Evolutionary conservation across 1,284 basidiomycete genomes (phyloP), one percentile per base, ranked within the genome.

Genomic region (Hypsizygus ulmarius): DNA sequence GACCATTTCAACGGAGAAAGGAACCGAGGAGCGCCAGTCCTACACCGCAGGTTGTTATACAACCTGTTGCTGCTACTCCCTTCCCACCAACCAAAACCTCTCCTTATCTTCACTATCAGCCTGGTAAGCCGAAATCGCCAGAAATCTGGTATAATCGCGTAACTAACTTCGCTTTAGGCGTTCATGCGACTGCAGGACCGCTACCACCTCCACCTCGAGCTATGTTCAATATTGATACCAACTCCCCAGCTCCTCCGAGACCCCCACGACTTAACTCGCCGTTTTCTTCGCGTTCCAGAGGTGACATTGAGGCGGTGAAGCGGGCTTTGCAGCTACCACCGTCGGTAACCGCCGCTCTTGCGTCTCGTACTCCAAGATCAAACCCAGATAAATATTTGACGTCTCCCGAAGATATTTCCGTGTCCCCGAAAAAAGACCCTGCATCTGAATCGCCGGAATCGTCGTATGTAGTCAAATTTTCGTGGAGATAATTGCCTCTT

Each of bases 181-280:
- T 83, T 4, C 82, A 88, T 64, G 72, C 85, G 5, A 86, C 75
- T 14, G 84, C 85, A 34, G 83, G 86, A 1, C 84, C 87, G 35
- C 71, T 86, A 53, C 85, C 86, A 33, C 77, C 79, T 28, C 84
- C 84, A 19, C 82, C 84, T 5, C 71, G 79, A 50, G 72, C 79
- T 21, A 63, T 73, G 49, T 75, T 81, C 50, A 71, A 69, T 50
- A 70, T 79, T 25, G 68, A 75, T 63, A 16, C 68, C 43, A 58
- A 59, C 18, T 55, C 66, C 12, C 70, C 77, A 5, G 76, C 82
- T 14, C 82, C 84, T 19, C 83, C 84, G 50, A 78, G 83, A 36
- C 84, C 84, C 21, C 83, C 82, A 7, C 74, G 83, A 18, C 64
- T 79, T 8, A 71, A 79, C 52, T 81, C 81, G 6, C 82, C 82